Conservation (phyloP, 225 moss, liverwort and hornwort genomes). For the Anthoceros angustus region DNA sequence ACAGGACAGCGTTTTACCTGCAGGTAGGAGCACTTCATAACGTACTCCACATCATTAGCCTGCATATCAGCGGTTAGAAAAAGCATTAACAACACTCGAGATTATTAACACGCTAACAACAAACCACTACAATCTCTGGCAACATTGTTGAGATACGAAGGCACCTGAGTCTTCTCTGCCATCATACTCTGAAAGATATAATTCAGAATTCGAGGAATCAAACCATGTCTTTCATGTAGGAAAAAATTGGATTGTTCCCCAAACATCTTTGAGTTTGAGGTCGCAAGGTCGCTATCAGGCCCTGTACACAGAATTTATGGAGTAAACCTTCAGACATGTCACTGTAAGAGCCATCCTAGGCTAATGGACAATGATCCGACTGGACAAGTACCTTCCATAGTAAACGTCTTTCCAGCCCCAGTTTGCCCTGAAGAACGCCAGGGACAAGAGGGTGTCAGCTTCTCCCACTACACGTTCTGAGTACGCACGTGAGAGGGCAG, state of each 20-base stretch:
- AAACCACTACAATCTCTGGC: too few relatives aligned
- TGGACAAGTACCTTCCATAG: conserved; percentile 26
- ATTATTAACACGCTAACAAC: background rate
- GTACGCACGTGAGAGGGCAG: background rate
- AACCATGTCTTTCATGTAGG: conserved; percentile 33
- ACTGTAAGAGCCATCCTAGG: background rate
- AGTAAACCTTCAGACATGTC: background rate
- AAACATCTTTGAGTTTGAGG: conserved; percentile 27
- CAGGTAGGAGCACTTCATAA: conserved; percentile 38
- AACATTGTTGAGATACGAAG: background rate
- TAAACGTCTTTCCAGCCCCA: conserved; percentile 42
- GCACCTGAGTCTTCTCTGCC: conserved; percentile 34
- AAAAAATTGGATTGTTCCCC: conserved; percentile 21
- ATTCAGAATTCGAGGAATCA: conserved; percentile 37
- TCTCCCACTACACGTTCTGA: background rate
- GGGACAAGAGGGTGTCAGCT: background rate
- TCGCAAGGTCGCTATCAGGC: conserved; percentile 30
- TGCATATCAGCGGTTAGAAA: background rate
- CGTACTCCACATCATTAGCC: conserved; percentile 34
- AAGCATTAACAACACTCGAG: background rate
- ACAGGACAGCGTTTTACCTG: conserved; percentile 15
- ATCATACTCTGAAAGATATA: conserved; percentile 37
- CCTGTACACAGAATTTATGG: conserved; percentile 14
- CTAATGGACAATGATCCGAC: background rate
- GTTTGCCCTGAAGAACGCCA: conserved; percentile 25